These are phyloP conservation scores for Tetrahymena borealis DNA, from an alignment of 73 alveolate species.

Conservation along the genomic window DNA sequence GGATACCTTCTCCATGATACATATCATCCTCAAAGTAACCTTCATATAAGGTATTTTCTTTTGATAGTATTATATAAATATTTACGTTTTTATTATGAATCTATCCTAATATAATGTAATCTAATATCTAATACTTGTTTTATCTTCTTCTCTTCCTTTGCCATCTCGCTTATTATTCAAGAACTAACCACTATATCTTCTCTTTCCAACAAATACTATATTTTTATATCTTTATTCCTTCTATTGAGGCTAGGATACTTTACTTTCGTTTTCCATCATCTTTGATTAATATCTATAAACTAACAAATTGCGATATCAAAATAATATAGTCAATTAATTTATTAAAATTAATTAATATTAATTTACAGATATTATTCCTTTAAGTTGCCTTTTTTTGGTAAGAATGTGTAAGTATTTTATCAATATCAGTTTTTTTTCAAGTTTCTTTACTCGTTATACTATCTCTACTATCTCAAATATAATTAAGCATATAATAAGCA, in stretches of 20 bases:
- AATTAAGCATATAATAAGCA: no score
- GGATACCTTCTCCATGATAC: constrained; percentile 30
- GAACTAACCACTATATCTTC: background rate
- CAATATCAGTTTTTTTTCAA: background rate
- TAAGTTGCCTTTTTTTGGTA: background rate
- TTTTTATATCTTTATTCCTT: background rate
- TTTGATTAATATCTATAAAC: no score
- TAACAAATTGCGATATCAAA: no score
- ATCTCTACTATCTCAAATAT: no score
- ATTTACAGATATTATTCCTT: background rate
- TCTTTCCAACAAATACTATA: background rate
- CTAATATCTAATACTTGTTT: no score
- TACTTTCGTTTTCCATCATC: background rate
- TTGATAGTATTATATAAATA: background rate
- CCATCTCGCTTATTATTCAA: background rate
- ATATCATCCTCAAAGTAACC: background rate
- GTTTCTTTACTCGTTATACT: background rate
- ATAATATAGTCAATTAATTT: background rate
- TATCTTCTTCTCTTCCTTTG: background rate
- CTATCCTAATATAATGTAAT: background rate
- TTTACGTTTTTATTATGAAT: background rate
- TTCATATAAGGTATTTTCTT: background rate
- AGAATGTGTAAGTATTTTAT: background rate
- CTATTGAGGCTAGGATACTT: background rate
- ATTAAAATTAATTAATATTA: background rate